Evolutionary conservation across 345 rosid species (phyloP).

Genomic region (Eucalyptus sp.): DNA sequence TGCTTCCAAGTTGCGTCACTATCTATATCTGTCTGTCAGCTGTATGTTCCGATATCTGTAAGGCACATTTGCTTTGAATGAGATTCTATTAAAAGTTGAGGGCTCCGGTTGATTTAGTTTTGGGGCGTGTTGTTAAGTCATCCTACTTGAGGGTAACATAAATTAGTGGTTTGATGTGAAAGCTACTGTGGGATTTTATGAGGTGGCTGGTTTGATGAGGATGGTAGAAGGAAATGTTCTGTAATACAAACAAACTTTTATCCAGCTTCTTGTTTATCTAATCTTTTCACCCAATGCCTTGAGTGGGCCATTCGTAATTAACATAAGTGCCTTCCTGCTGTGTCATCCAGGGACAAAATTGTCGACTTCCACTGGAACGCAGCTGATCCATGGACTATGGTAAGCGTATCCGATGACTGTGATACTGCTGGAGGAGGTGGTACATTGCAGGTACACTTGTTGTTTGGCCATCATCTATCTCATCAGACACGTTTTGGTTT

Average conservation of each 20-base stretch:
- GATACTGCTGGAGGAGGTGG: slow-evolving; percentile 93
- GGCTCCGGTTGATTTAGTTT: not conserved
- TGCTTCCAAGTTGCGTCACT: not conserved
- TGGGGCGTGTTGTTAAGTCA: not conserved
- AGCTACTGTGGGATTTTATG: not conserved
- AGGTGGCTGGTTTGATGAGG: not conserved
- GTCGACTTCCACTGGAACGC: slow-evolving; percentile 94
- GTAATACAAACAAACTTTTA: not conserved
- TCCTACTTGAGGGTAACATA: not conserved
- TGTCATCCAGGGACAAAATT: slow-evolving; percentile 67
- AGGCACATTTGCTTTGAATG: not conserved
- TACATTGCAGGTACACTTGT: slow-evolving; percentile 61
- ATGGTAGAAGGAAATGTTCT: not conserved
- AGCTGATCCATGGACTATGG: slow-evolving; percentile 90
- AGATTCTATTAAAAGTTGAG: not conserved
- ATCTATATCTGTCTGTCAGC: not conserved
- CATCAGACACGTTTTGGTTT: not conserved
- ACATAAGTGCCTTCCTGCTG: not conserved
- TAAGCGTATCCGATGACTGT: slow-evolving; percentile 97
- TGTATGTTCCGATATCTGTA: not conserved
- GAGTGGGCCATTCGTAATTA: not conserved
- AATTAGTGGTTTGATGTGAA: not conserved
- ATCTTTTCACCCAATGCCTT: not conserved
- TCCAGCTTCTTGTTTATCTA: not conserved
- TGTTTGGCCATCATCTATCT: not conserved